Evolutionary conservation across 2,329 filamentous ascomycete genomes (phyloP), one percentile per base, ranked within the genome.

Genomic region (Fusarium guadeloupense): DNA sequence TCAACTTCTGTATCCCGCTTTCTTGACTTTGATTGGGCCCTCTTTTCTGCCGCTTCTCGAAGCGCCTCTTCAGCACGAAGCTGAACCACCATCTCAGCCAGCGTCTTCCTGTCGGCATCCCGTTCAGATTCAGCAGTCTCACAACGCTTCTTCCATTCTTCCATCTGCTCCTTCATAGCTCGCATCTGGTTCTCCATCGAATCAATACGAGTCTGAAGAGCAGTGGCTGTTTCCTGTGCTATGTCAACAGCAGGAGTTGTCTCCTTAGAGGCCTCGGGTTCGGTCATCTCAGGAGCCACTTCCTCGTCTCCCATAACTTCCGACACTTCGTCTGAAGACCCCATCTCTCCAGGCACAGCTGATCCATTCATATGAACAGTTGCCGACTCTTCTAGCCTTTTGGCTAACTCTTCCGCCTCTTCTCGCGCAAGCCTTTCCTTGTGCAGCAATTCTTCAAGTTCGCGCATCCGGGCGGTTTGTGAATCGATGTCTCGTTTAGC

Each of bases 11-110:
- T 66, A 20, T 71, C 71, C 56, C 73, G 66, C 43, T 69, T 65
- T 42, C 71, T 69, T 30, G 77, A 78, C 12, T 73, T 67, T n/a
- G 77, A 78, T 19, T 74, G 75, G 3, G 73, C 71, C 42, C 75
- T 78, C 59, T 77, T 74, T 28, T 77, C 77, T 4, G 76, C 76
- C n/a, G 75, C 79, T 26, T 75, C 77, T 64, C 77, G 79, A 61
- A 72, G 77, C 25, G 79, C 82, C 64, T 85, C 85, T 66, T 88
- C 86, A 66, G 93, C 83, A 47, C 93, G 86, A 51, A 97, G 89
- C 64, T 89, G 89, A 67, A 91, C 82, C 12, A 97, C 88, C 92
- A 98, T 95, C 72, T 97, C 91, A 1, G 90, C 89, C 38, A 99
- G 78, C 2, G 89, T 89, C 74, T 90, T 89, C 49, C 89, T 87